A percentile compares a stretch with the other conserved stretches of the same genome.
phyloP scores from a whole-genome alignment of 805 yeast genomes.

The Millerozyma acaciae region DNA sequence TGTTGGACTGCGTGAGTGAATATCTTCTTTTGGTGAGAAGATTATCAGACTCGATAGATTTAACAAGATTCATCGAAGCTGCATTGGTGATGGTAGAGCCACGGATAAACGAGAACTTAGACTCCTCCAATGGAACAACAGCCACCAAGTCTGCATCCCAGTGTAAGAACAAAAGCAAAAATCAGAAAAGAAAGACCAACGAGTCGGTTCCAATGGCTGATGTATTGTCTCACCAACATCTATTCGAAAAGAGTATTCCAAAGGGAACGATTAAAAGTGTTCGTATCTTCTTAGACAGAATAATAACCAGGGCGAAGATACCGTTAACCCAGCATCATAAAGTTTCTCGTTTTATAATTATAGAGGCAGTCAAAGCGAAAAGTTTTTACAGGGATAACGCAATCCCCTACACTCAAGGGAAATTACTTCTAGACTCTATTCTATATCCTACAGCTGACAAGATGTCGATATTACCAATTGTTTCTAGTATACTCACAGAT shows the following conservation, averaged over 20 bases:
- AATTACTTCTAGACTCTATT: constrained; percentile 49
- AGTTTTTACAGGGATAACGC: constrained; percentile 17
- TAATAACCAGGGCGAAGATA: constrained; percentile 47
- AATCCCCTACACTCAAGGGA: constrained; percentile 30
- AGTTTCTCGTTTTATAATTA: constrained; percentile 39
- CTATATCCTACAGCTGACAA: constrained; percentile 65
- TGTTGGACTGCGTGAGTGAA: constrained; percentile 23
- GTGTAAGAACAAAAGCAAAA: constrained; percentile 19
- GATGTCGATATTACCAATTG: constrained; percentile 69
- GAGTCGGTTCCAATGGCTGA: constrained; percentile 58
- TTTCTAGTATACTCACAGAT: constrained; percentile 46
- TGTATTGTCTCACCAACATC: constrained; percentile 59
- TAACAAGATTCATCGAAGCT: constrained; percentile 57
- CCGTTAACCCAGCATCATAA: constrained; percentile 62
- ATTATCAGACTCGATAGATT: constrained; percentile 45
- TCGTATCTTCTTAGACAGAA: constrained; percentile 44
- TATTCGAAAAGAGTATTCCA: constrained; percentile 46
- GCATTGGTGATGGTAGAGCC: constrained; percentile 44
- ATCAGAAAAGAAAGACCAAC: constrained; percentile 39
- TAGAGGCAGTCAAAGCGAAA: constrained; percentile 32
- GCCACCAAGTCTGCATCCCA: constrained; percentile 3
- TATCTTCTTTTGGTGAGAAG: constrained; percentile 33
- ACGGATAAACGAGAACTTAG: constrained; percentile 14
- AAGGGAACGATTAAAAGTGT: constrained; percentile 28
- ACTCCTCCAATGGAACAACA: not conserved